Base-by-base conservation (phyloP, 805 yeast species). In the Candida jianshihensis region DNA sequence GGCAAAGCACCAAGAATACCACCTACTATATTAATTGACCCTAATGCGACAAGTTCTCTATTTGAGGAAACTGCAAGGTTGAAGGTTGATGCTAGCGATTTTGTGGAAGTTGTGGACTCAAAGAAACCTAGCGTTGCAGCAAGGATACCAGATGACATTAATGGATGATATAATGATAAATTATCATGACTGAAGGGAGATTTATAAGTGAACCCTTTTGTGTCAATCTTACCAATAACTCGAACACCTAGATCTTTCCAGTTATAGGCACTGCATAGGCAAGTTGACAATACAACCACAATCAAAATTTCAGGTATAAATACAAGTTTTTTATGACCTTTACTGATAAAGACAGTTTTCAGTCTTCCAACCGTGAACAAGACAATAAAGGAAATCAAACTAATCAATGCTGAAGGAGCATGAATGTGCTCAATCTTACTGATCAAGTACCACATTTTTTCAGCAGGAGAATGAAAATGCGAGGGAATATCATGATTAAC, bases 101-200 rank as follows among this genome's bases (percentile, higher is more conserved):
- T 86, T 15, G 89, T 83, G 1, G 97, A 96, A 0, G 96, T 88
- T 1, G 96, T 84, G 7, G 95, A 81, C 56, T 90, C 97, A 48
- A 90, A 84, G 53, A 90, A 87, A 0, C 97, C 97, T 26, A 90
- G 62, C 53, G 87, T 73, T 0, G 96, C 94, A 42, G 85, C 75
- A 39, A 82, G 70, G 42, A 88, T 75, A 0, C 92, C 75, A 1
- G 90, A 70, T n/a, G 77, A 68, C 47, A 86, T 70, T 34, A 78
- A 59, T 19, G 69, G 66, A 35, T 73, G 68, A 41, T 81, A 71
- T 40, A 71, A 64, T 26, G 65, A 65, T 39, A 69, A 63, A 15
- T 65, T 64, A 3, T 61, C 47, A 0, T 60, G 53, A 1, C 75
- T 55, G 13, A 89, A 56, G 4, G 96, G 96, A 37, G 77, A 63